A percentile compares a stretch with the other conserved stretches of the same genome.
Conservation (phyloP, 129 eudicot species). For the Heracleum sosnowskyi region DNA sequence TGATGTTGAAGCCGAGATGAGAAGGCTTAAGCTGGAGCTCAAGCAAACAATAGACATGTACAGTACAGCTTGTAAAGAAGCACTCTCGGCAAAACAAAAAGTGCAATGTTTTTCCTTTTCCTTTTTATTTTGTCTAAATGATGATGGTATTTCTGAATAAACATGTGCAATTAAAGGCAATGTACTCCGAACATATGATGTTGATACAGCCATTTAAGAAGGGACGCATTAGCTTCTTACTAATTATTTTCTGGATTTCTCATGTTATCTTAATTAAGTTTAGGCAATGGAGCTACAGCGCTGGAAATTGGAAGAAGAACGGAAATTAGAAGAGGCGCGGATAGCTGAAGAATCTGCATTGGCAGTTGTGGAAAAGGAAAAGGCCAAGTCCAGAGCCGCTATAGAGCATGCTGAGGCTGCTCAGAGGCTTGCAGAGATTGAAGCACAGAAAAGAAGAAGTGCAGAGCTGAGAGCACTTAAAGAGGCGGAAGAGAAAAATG, state of each 20-base stretch:
- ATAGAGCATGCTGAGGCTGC: conserved; percentile 9
- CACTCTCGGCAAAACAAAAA: conserved; percentile 10
- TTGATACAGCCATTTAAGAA: background rate
- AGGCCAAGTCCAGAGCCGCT: conserved; percentile 9
- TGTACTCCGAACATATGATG: background rate
- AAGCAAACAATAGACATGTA: conserved; percentile 11
- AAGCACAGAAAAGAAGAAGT: background rate
- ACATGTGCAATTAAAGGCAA: background rate
- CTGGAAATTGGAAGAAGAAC: conserved; percentile 8
- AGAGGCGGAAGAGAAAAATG: conserved; percentile 1
- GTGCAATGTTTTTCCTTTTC: background rate
- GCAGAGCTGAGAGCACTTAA: conserved; percentile 2
- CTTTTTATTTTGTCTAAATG: background rate
- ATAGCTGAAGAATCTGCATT: conserved; percentile 4
- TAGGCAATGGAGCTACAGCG: conserved; percentile 11
- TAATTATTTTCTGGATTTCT: background rate
- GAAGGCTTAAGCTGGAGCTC: conserved; percentile 12
- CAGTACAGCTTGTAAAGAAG: conserved; percentile 12
- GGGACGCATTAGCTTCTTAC: background rate
- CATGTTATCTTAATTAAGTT: background rate
- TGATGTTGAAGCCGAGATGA: conserved; percentile 5
- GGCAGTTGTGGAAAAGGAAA: background rate
- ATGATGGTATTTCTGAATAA: background rate
- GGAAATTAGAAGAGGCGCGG: conserved; percentile 5
- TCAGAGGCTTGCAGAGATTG: conserved; percentile 9